Evolutionary conservation across 139 green algal species (phyloP).

Genomic region (Chlamydomonas sphaeroides): DNA sequence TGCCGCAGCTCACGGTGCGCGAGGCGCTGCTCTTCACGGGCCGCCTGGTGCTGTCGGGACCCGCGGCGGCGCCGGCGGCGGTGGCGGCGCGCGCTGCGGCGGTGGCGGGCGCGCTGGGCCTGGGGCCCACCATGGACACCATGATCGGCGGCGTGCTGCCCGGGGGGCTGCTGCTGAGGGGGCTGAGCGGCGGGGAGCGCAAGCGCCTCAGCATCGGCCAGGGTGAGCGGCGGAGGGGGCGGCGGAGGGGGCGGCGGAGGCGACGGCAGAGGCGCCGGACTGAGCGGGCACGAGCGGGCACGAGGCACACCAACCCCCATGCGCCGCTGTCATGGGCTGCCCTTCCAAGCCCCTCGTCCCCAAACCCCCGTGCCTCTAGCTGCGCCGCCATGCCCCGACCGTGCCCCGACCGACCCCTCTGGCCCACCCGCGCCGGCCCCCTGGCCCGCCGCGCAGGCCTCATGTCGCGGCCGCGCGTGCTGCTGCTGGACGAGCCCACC

Average conservation of each 20-base stretch:
- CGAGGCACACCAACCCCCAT: too few relatives aligned
- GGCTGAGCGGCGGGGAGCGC: slow-evolving; percentile 67
- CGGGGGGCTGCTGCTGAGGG: slow-evolving; percentile 65
- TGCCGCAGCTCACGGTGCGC: slow-evolving; percentile 63
- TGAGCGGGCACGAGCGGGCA: too few relatives aligned
- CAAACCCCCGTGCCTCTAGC: neutral
- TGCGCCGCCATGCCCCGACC: too few relatives aligned
- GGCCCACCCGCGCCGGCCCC: neutral
- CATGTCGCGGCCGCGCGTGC: slow-evolving; percentile 16
- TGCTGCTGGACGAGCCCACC: slow-evolving; percentile 56
- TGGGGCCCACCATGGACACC: slow-evolving; percentile 24
- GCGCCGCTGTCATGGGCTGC: too few relatives aligned
- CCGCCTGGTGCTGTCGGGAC: slow-evolving; percentile 44
- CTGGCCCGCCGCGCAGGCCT: neutral
- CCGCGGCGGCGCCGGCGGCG: neutral
- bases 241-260: too few relatives aligned
- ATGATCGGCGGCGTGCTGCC: slow-evolving; percentile 65
- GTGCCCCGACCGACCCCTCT: neutral
- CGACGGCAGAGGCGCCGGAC: too few relatives aligned
- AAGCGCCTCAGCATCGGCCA: slow-evolving; percentile 61
- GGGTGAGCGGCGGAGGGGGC: slow-evolving; percentile 48
- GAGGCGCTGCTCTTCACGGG: slow-evolving; percentile 39
- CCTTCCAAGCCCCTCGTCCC: too few relatives aligned
- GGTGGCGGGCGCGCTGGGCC: slow-evolving; percentile 47
- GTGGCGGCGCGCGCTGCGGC: slow-evolving; percentile 1